These are phyloP conservation scores for Chaetomium tenue DNA, from an alignment of 495 filamentous ascomycete species.

Conservation along the genomic window DNA sequence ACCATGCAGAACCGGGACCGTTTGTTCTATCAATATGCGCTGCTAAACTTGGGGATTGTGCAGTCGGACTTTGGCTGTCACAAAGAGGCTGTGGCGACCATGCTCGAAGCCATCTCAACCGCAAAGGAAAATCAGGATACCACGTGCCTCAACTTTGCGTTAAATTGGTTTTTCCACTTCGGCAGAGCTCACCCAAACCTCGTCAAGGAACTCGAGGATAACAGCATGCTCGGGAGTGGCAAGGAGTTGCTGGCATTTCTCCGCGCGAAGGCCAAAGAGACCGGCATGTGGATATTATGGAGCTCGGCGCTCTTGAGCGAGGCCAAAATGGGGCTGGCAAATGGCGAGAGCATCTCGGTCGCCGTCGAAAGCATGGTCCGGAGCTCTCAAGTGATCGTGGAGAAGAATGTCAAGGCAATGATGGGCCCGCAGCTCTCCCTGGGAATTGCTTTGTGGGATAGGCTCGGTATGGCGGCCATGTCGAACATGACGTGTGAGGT, in stretches of 20 bases:
- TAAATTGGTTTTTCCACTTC: slow-evolving; percentile 98
- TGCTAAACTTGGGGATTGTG: slow-evolving; percentile 89
- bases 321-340: slow-evolving; percentile 68
- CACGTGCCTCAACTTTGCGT: slow-evolving; percentile 87
- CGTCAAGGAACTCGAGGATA: slow-evolving; percentile 65
- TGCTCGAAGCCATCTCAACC: slow-evolving; percentile 88
- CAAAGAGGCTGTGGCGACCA: slow-evolving; percentile 83
- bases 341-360: slow-evolving; percentile 77
- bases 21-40: slow-evolving; percentile 89
- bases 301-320: slow-evolving; percentile 84
- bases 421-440: slow-evolving; percentile 72
- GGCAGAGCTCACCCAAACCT: slow-evolving; percentile 77
- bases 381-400: slow-evolving; percentile 76
- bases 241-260: slow-evolving; percentile 80
- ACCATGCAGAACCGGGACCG: slow-evolving; percentile 85
- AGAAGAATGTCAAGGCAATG: slow-evolving; percentile 67
- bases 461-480: slow-evolving; percentile 68
- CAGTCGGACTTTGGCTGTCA: slow-evolving; percentile 95
- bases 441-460: slow-evolving; percentile 67
- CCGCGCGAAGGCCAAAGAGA: slow-evolving; percentile 83
- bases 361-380: slow-evolving; percentile 77
- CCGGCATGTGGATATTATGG: slow-evolving; percentile 81
- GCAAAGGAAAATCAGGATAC: slow-evolving; percentile 90
- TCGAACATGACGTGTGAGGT: slow-evolving; percentile 68
- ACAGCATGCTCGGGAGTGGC: slow-evolving; percentile 71